phyloP scores from a whole-genome alignment of 2,329 filamentous ascomycete genomes.

The Westerdykella ornata region DNA sequence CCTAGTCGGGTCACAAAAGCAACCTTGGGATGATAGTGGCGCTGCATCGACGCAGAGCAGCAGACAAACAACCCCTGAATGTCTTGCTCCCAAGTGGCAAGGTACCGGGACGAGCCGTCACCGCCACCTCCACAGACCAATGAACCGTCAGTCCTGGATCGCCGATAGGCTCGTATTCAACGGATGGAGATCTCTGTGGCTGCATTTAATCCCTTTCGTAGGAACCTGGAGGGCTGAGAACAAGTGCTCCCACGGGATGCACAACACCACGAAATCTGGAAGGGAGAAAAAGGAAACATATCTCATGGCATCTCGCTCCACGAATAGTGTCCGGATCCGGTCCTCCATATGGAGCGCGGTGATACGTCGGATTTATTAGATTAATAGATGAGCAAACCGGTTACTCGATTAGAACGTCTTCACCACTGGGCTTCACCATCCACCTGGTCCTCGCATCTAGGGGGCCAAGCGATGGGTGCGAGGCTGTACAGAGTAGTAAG shows the following conservation, averaged over 20 bases:
- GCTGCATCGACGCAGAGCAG: constrained; percentile 12
- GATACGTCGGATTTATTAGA: constrained; percentile 14
- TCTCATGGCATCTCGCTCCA: background rate
- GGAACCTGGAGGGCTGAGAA: background rate
- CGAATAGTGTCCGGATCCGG: constrained; percentile 4
- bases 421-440: constrained; percentile 6
- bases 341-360: constrained; percentile 3
- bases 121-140: constrained; percentile 5
- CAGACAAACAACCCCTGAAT: constrained; percentile 6
- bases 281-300: background rate
- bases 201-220: background rate
- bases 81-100: constrained; percentile 7
- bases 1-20: background rate
- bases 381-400: constrained; percentile 8
- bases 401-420: constrained; percentile 1
- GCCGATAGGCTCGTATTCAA: constrained; percentile 1
- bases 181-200: background rate
- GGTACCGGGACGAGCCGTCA: constrained; percentile 21
- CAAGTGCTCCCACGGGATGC: background rate
- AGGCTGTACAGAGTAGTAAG: background rate
- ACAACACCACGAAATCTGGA: background rate
- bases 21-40: background rate
- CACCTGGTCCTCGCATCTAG: constrained; percentile 3
- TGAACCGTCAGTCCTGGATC: background rate
- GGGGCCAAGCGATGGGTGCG: constrained; percentile 1